phyloP scores from a whole-genome alignment of 164 flowering plant species.

The Kalanchoe fedtschenkoi region DNA sequence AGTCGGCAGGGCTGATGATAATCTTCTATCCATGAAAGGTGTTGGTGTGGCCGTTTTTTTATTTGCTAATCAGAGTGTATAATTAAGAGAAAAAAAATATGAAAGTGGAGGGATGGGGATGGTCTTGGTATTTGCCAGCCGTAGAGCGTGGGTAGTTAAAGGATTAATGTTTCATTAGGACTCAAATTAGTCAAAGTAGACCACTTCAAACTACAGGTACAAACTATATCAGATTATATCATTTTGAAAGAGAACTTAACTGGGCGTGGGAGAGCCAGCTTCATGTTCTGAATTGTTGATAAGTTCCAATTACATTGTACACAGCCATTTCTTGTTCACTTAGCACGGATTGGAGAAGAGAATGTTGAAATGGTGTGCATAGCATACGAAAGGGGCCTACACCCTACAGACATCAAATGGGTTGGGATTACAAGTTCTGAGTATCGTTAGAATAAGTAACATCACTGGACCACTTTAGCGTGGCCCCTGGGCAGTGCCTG shows the following conservation, averaged over 20 bases:
- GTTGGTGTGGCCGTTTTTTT: not conserved
- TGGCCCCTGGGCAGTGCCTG: no score
- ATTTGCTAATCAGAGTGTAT: not conserved
- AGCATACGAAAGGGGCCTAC: no score
- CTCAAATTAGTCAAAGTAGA: slow-evolving; percentile 2
- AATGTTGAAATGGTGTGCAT: not conserved
- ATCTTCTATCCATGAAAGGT: slow-evolving; percentile 1
- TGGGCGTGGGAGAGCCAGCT: not conserved
- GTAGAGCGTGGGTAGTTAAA: not conserved
- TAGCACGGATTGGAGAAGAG: no score
- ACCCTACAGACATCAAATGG: no score
- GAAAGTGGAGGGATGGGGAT: not conserved
- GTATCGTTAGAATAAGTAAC: no score
- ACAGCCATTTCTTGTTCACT: no score
- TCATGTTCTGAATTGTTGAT: not conserved
- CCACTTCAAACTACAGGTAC: not conserved
- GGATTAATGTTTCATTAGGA: not conserved
- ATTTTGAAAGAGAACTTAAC: not conserved
- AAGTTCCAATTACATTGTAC: not conserved
- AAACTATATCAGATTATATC: no score
- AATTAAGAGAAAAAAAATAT: no score
- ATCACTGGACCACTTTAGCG: no score
- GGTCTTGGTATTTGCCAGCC: not conserved
- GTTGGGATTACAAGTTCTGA: no score
- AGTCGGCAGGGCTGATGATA: not conserved